Conservation (phyloP, 73 alveolate genomes). For the Tetrahymena elliotti region DNA sequence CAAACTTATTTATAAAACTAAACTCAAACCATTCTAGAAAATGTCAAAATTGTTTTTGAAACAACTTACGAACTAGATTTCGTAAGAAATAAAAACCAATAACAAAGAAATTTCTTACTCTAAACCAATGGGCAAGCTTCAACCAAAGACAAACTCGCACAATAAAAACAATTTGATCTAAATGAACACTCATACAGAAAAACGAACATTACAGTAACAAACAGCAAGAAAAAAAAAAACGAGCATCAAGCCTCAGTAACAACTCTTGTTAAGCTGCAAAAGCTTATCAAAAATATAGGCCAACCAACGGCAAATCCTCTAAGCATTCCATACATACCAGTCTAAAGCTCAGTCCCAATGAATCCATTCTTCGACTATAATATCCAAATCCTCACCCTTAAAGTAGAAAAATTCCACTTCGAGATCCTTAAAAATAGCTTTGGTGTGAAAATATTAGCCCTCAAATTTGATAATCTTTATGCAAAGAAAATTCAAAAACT, state of each 20-base stretch:
- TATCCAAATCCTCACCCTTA: neutral
- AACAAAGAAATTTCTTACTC: neutral
- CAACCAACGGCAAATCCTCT: neutral
- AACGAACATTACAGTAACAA: neutral
- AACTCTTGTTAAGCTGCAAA: neutral
- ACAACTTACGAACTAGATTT: neutral
- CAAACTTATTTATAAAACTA: neutral
- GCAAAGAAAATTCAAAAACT: conserved; percentile 15
- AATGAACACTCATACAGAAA: neutral
- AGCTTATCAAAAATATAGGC: neutral
- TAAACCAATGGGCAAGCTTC: neutral
- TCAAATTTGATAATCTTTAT: neutral
- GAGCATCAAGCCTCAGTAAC: neutral
- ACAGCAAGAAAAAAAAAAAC: neutral
- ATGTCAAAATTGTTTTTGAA: neutral
- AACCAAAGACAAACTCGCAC: neutral
- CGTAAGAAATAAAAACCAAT: neutral
- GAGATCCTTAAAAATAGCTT: conserved; percentile 25
- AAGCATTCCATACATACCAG: neutral
- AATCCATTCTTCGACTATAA: neutral
- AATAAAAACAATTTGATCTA: neutral
- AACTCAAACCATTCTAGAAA: neutral
- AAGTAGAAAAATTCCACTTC: neutral
- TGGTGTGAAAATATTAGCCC: conserved; percentile 2
- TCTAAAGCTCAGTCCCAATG: neutral